Evolutionary conservation across 371 early-diverging fungal species (phyloP), one percentile per base, ranked within the genome.

Genomic region (Actinomucor elegans): DNA sequence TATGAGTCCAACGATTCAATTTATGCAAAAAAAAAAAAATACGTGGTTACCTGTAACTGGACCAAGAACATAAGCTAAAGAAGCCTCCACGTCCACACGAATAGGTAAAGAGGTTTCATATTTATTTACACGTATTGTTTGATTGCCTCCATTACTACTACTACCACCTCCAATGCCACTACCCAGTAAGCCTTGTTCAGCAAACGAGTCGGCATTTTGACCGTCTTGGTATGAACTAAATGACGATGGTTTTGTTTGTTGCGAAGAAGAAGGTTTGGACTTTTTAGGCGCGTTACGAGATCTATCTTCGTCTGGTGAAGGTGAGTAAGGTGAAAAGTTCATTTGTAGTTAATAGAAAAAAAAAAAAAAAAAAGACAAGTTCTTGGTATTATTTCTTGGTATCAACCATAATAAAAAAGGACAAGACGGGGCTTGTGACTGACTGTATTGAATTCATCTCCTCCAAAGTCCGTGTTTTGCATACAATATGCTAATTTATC

Each of bases 21-120:
- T 48, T 23, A 26, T 15, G 17, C 57, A 36, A 28, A 27, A 27
- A 26, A 41, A 43, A 45, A 23, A 42, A 14, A 26, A 26, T 11
- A 10, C 20, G 18, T 11, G 1, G 38, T 51, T 76, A 89, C 91
- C 92, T 43, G 88, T 81, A 26, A 92, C 55, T 51, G 82, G 77
- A 18, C 90, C 89, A 5, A 92, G 57, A 0, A 71, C 64, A 64
- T 93, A 93, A 5, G 85, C 75, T 29, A 87, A 49, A 17, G 89
- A 85, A 3, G 94, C 91, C 63, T 88, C 91, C n/a, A 92, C 64
- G 68, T 93, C 92, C 14, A 89, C 81, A 31, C 92, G 83, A 37
- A 90, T 74, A 15, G 86, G 80, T 29, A 91, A 59, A 17, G 77
- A 67, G 11, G 93, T 92, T 49, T 91, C 91, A 58, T 89, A 92